Evolutionary conservation across 257 asterid species (phyloP).

Genomic region (Forsythia viridissima): DNA sequence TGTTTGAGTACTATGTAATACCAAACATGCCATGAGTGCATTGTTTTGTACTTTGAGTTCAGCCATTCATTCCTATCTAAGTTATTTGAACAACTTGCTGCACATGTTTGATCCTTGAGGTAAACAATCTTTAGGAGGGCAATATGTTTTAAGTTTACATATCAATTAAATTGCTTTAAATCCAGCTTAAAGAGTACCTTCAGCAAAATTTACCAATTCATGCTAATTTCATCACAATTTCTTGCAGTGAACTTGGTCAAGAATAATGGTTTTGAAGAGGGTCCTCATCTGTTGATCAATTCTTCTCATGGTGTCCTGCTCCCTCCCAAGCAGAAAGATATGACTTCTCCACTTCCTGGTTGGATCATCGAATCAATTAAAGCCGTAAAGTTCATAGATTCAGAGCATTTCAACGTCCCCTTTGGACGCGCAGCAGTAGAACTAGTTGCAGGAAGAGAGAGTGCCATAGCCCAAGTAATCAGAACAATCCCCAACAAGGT

Average conservation of each 20-base stretch:
- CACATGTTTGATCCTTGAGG: neutral
- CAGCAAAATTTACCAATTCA: neutral
- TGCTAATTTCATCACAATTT: slow-evolving; percentile 7
- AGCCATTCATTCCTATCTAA: too few relatives aligned
- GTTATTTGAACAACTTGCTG: too few relatives aligned
- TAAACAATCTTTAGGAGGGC: neutral
- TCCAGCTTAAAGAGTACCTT: neutral
- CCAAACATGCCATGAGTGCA: too few relatives aligned
- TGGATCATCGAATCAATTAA: slow-evolving; percentile 79
- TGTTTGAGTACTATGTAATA: too few relatives aligned
- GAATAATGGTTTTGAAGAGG: slow-evolving; percentile 80
- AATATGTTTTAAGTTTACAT: neutral
- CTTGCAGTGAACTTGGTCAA: slow-evolving; percentile 60
- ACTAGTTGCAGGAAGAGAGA: slow-evolving; percentile 80
- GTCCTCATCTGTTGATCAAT: slow-evolving; percentile 66
- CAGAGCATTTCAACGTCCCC: slow-evolving; percentile 69
- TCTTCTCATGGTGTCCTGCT: slow-evolving; percentile 77
- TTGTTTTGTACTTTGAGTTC: too few relatives aligned
- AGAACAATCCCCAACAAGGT: slow-evolving; percentile 53
- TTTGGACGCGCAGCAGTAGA: slow-evolving; percentile 68
- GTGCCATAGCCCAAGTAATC: slow-evolving; percentile 74
- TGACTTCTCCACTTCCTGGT: slow-evolving; percentile 78
- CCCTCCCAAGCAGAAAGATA: slow-evolving; percentile 69
- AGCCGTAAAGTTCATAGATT: slow-evolving; percentile 73
- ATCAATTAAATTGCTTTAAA: neutral